phyloP scores from a whole-genome alignment of 1,284 basidiomycete species.

The Chiua sp. region DNA sequence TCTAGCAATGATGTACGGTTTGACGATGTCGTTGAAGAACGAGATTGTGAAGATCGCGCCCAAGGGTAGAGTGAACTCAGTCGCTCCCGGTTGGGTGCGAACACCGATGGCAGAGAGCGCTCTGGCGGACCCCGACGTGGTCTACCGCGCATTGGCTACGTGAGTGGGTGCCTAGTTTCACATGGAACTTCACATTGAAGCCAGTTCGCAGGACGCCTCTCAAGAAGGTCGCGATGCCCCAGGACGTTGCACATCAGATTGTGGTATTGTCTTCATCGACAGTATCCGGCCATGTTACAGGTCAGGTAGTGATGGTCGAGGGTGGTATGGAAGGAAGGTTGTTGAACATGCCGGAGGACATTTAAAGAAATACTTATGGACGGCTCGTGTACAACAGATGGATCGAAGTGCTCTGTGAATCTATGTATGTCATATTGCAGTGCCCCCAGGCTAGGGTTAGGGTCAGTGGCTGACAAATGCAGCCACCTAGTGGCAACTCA shows the following conservation, averaged over 20 bases:
- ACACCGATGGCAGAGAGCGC: slow-evolving; percentile 63
- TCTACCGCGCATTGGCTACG: slow-evolving; percentile 68
- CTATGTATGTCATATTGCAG: too few species aligned
- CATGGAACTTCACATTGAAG: neutral
- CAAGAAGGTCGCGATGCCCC: slow-evolving; percentile 68
- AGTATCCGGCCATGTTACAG: slow-evolving; percentile 75
- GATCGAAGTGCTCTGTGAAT: neutral
- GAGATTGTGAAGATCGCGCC: slow-evolving; percentile 82
- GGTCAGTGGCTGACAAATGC: slow-evolving; percentile 30
- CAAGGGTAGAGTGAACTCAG: slow-evolving; percentile 69
- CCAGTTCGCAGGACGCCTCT: slow-evolving; percentile 59
- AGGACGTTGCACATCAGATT: slow-evolving; percentile 72
- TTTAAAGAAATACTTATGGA: slow-evolving; percentile 3
- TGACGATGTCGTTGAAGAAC: slow-evolving; percentile 74
- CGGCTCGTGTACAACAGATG: too few species aligned
- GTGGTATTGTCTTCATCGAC: slow-evolving; percentile 63
- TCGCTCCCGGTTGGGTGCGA: slow-evolving; percentile 75
- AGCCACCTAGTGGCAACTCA: slow-evolving; percentile 5
- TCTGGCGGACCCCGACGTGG: slow-evolving; percentile 48
- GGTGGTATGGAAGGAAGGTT: slow-evolving; percentile 80
- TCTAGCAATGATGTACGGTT: slow-evolving; percentile 75
- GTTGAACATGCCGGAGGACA: slow-evolving; percentile 47
- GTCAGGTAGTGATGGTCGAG: slow-evolving; percentile 72
- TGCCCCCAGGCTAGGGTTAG: slow-evolving; percentile 25
- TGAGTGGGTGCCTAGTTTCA: slow-evolving; percentile 38